These are phyloP conservation scores for Talaromyces sp. DNA, from an alignment of 2,329 filamentous ascomycete species.

Conservation along the genomic window DNA sequence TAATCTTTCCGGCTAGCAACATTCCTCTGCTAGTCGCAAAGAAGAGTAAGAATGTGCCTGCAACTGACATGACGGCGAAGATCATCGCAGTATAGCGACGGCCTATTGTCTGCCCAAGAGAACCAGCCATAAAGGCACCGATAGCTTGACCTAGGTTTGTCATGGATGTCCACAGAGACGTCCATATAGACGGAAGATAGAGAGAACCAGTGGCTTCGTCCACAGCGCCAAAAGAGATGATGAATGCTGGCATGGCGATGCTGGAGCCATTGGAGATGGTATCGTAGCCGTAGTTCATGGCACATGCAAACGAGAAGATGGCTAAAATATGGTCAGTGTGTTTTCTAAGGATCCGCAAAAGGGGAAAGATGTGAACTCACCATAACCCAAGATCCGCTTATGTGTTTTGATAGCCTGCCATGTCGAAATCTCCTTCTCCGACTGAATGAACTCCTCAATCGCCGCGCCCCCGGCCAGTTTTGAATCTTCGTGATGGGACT, in stretches of 20 bases:
- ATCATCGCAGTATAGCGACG: constrained; percentile 35
- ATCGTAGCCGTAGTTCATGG: constrained; percentile 27
- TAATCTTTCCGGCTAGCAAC: constrained; percentile 23
- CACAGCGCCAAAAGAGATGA: constrained; percentile 21
- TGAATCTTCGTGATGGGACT: not conserved
- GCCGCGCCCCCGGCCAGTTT: not conserved
- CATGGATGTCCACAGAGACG: constrained; percentile 23
- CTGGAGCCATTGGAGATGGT: constrained; percentile 24
- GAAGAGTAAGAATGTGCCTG: constrained; percentile 20
- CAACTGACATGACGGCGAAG: constrained; percentile 25
- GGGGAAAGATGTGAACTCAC: not conserved
- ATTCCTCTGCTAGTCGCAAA: constrained; percentile 19
- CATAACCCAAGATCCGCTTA: constrained; percentile 1
- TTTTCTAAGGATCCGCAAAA: too few relatives aligned
- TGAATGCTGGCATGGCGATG: constrained; percentile 25
- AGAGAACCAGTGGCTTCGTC: constrained; percentile 12
- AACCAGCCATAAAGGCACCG: constrained; percentile 30
- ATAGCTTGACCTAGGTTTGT: constrained; percentile 25
- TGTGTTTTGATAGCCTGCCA: constrained; percentile 1
- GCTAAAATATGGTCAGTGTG: not conserved
- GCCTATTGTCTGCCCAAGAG: constrained; percentile 34
- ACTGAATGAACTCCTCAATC: not conserved
- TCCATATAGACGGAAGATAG: constrained; percentile 22
- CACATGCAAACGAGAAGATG: not conserved
- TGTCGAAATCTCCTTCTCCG: not conserved